These are phyloP conservation scores for Pleodorina starrii DNA, from an alignment of 139 green algal genomes.

Conservation along the genomic window DNA sequence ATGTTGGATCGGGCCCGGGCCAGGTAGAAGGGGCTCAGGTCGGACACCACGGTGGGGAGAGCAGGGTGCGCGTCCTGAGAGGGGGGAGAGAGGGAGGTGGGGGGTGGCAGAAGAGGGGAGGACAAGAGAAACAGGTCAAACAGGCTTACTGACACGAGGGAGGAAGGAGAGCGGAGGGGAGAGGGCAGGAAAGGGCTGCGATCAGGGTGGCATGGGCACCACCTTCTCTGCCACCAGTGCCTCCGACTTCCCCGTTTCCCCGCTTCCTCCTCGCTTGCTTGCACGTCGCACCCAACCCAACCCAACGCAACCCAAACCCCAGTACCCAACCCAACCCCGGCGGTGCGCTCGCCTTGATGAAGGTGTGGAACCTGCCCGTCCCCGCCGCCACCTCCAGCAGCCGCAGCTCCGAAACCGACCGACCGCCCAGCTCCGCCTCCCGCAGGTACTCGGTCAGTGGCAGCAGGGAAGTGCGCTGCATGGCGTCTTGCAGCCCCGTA, in stretches of 20 bases:
- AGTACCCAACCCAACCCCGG: no score
- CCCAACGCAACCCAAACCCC: no score
- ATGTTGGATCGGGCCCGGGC: constrained; percentile 76
- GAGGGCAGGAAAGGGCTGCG: no score
- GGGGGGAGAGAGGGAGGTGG: no score
- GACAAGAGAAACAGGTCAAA: not conserved
- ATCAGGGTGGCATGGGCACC: no score
- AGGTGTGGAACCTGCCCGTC: constrained; percentile 92
- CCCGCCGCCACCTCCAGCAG: constrained; percentile 89
- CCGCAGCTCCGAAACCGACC: constrained; percentile 27
- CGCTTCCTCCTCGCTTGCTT: no score
- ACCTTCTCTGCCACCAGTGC: not conserved
- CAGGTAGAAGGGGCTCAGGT: constrained; percentile 92
- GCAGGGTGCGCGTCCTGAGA: constrained; percentile 54
- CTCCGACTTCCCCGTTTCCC: no score
- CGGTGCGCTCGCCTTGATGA: constrained; percentile 86
- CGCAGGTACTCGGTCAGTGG: constrained; percentile 54
- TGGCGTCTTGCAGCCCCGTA: constrained; percentile 90
- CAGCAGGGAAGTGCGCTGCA: constrained; percentile 73
- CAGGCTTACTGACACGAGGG: no score
- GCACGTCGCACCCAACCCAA: no score
- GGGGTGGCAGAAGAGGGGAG: no score
- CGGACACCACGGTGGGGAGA: constrained; percentile 73
- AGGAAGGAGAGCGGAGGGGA: no score
- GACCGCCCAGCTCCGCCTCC: constrained; percentile 3